These are phyloP conservation scores for Linum trigynum DNA, from an alignment of 345 rosid genomes.

Conservation along the genomic window DNA sequence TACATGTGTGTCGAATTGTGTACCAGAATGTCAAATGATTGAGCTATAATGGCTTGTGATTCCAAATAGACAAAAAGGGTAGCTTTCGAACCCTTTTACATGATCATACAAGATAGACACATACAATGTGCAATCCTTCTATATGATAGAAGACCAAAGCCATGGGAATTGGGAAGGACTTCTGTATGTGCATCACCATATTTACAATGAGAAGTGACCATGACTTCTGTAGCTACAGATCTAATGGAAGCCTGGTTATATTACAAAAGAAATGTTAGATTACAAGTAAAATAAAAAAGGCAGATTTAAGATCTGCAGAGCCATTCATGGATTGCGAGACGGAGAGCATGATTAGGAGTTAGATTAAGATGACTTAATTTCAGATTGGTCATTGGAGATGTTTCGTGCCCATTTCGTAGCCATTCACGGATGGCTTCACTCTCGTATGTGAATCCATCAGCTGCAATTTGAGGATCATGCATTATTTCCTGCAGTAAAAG, in stretches of 20 bases:
- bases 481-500: conserved; percentile 52
- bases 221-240: no score
- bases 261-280: no score
- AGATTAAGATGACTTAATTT: conserved; percentile 43
- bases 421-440: conserved; percentile 52
- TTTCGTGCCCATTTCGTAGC: conserved; percentile 49
- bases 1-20: background rate
- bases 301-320: conserved; percentile 43
- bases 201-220: background rate
- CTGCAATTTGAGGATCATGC: conserved; percentile 71
- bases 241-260: no score
- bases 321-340: conserved; percentile 69
- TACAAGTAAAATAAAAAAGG: background rate
- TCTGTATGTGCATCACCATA: background rate
- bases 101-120: no score
- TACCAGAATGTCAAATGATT: background rate
- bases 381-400: conserved; percentile 73
- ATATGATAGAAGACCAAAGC: no score
- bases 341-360: conserved; percentile 51
- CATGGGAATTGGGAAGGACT: no score
- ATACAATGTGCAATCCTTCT: no score
- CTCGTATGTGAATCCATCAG: conserved; percentile 71
- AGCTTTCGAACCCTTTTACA: no score
- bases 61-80: no score
- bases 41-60: background rate